These are phyloP conservation scores for Ustulina deusta DNA, from an alignment of 2,329 filamentous ascomycete genomes.

Conservation along the genomic window DNA sequence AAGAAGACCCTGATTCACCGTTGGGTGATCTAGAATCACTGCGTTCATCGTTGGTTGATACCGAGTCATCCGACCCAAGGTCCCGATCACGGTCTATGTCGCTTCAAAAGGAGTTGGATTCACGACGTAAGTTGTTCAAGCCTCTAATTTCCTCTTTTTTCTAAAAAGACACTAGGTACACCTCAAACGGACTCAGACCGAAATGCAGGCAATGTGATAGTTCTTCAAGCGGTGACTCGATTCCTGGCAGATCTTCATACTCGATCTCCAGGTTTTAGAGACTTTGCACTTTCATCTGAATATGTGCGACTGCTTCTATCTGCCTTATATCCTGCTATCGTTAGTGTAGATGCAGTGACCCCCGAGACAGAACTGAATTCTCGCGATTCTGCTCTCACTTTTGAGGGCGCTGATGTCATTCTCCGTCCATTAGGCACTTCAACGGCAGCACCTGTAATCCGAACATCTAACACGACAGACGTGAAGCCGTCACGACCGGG, in stretches of 20 bases:
- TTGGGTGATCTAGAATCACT: constrained; percentile 44
- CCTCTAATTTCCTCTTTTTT: background rate
- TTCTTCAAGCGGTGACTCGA: constrained; percentile 80
- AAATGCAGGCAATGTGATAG: constrained; percentile 68
- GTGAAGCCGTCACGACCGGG: constrained; percentile 57
- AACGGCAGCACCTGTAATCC: constrained; percentile 75
- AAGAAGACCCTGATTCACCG: constrained; percentile 70
- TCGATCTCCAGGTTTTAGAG: constrained; percentile 81
- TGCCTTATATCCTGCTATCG: constrained; percentile 87
- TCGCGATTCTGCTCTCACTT: constrained; percentile 81
- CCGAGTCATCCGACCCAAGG: constrained; percentile 48
- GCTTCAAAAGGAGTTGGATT: constrained; percentile 69
- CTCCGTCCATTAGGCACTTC: constrained; percentile 77
- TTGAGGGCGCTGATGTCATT: constrained; percentile 87
- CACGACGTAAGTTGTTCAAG: constrained; percentile 59
- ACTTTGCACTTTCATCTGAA: constrained; percentile 82
- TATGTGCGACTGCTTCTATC: constrained; percentile 84
- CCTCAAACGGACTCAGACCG: constrained; percentile 60
- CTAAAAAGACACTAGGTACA: constrained; percentile 50
- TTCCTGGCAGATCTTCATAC: constrained; percentile 83
- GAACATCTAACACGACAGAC: constrained; percentile 72
- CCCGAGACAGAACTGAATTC: constrained; percentile 90
- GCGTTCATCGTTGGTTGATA: constrained; percentile 42
- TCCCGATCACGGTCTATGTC: constrained; percentile 73
- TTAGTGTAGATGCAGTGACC: constrained; percentile 84